phyloP scores from a whole-genome alignment of 1,139 yeast genomes.

The Sugiyamaella japonica region DNA sequence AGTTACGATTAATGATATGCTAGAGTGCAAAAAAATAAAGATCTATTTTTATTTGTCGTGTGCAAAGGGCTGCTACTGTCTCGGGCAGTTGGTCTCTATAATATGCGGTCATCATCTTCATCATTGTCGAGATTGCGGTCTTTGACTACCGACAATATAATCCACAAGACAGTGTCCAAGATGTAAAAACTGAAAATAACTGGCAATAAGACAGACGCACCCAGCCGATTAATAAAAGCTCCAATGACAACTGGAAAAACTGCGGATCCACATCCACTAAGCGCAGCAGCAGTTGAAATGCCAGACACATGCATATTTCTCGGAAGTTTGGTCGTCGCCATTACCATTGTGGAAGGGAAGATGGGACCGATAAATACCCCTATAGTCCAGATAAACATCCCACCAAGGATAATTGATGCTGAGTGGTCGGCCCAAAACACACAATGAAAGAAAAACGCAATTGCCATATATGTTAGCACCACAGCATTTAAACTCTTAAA shows the following conservation, averaged over 20 bases:
- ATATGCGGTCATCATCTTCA: not conserved
- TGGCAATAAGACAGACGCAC: constrained; percentile 25
- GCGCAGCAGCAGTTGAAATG: constrained; percentile 69
- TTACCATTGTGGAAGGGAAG: constrained; percentile 72
- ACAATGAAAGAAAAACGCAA: constrained; percentile 30
- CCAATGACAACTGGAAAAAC: constrained; percentile 63
- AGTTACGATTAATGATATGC: not conserved
- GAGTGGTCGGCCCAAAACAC: constrained; percentile 27
- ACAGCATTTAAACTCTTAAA: constrained; percentile 32
- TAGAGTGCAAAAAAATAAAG: not conserved
- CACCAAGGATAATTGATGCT: constrained; percentile 21
- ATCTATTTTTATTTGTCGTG: not conserved
- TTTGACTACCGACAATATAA: constrained; percentile 16
- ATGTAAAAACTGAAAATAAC: constrained; percentile 23
- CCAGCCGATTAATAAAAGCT: constrained; percentile 40
- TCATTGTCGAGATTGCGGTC: not conserved
- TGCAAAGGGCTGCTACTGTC: no score
- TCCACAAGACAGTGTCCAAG: constrained; percentile 24
- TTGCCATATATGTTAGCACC: constrained; percentile 26
- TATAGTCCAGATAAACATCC: constrained; percentile 47
- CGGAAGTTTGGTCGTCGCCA: constrained; percentile 63
- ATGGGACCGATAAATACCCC: constrained; percentile 77
- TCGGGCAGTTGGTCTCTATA: not conserved
- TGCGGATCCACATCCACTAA: constrained; percentile 81
- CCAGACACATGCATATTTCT: constrained; percentile 61